Evolutionary conservation across 345 rosid genomes (phyloP).

Genomic region (Corymbia maculata): DNA sequence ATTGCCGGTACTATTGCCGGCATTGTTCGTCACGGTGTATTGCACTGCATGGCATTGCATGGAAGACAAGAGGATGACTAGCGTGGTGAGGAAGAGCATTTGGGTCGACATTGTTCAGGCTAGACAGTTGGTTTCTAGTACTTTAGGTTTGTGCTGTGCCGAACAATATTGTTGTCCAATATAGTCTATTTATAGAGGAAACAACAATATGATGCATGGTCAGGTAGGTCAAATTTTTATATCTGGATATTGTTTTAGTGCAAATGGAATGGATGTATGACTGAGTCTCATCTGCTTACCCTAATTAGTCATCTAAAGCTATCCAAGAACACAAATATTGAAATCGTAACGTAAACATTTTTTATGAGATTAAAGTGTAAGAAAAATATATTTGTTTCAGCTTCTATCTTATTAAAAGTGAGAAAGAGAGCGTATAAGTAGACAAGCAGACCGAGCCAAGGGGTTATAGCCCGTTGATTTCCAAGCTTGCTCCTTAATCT

Average conservation of each 20-base stretch:
- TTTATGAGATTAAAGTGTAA: no score
- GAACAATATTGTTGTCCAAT: background rate
- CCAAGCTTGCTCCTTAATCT: background rate
- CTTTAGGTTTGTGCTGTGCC: background rate
- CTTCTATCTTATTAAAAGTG: no score
- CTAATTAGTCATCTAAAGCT: no score
- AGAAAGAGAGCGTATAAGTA: no score
- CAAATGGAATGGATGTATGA: no score
- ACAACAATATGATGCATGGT: background rate
- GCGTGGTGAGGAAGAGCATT: background rate
- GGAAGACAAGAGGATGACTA: slow-evolving; percentile 5
- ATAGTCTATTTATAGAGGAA: background rate
- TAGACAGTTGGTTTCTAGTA: background rate
- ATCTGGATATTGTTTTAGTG: background rate
- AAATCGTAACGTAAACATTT: no score
- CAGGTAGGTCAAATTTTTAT: background rate
- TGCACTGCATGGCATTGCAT: background rate
- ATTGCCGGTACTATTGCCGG: slow-evolving; percentile 15
- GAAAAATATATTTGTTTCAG: no score
- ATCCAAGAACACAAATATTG: no score
- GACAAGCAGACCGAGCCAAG: no score
- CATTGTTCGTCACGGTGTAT: slow-evolving; percentile 19
- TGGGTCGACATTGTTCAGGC: background rate
- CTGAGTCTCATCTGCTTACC: no score
- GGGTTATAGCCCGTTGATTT: no score